A percentile compares a stretch with the other conserved stretches of the same genome.
These are phyloP conservation scores for Theileria equi DNA, from an alignment of 169 alveolate genomes.

Conservation along the genomic window DNA sequence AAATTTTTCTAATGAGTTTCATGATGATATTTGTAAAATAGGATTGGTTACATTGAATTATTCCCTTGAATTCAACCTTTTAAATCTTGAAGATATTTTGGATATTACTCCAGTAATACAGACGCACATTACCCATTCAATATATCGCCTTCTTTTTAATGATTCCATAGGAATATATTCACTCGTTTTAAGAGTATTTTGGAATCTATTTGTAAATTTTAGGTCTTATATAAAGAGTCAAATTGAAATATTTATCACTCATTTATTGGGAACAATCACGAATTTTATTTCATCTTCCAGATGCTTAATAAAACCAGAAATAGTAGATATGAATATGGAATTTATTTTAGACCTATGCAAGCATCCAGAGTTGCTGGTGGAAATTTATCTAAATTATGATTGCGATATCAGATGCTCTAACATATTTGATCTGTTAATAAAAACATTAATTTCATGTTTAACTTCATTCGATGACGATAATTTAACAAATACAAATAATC, in stretches of 20 bases:
- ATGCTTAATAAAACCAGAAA: constrained; percentile 31
- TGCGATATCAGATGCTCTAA: constrained; percentile 62
- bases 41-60: constrained; percentile 29
- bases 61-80: constrained; percentile 30
- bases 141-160: constrained; percentile 56
- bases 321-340: constrained; percentile 62
- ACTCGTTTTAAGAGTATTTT: constrained; percentile 43
- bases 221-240: constrained; percentile 55
- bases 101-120: constrained; percentile 46
- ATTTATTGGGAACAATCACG: constrained; percentile 30
- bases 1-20: constrained; percentile 30
- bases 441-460: constrained; percentile 30
- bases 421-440: constrained; percentile 27
- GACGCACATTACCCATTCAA: constrained; percentile 43
- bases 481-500: neutral
- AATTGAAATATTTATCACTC: constrained; percentile 44
- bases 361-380: constrained; percentile 37
- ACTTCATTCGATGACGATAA: constrained; percentile 22
- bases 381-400: constrained; percentile 53
- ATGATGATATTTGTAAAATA: constrained; percentile 27
- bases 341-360: constrained; percentile 40
- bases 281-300: constrained; percentile 8
- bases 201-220: constrained; percentile 24
- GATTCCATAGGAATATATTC: constrained; percentile 57
- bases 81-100: constrained; percentile 16